These are phyloP conservation scores for Talaromyces liani DNA, from an alignment of 495 filamentous ascomycete species.

Conservation along the genomic window DNA sequence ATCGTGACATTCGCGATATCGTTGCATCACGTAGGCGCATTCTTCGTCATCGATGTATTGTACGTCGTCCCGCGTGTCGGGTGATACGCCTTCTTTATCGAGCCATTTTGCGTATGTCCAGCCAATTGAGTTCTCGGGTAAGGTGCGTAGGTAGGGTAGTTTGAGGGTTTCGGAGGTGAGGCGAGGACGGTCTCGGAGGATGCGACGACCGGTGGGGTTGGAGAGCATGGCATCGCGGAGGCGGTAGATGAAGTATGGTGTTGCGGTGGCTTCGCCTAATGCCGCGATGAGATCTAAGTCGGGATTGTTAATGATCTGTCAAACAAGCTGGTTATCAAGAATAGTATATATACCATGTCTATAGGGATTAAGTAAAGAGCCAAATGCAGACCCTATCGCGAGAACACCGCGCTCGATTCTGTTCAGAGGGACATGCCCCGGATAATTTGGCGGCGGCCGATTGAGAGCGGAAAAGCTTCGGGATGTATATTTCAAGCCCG, in stretches of 20 bases:
- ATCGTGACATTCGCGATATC: conserved; percentile 95
- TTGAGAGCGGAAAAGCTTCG: conserved; percentile 67
- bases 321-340: no score
- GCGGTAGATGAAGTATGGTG: conserved; percentile 90
- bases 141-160: conserved; percentile 58
- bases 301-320: neutral
- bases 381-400: conserved; percentile 74
- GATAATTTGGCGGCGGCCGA: conserved; percentile 68
- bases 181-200: conserved; percentile 82
- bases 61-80: conserved; percentile 76
- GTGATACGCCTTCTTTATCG: conserved; percentile 84
- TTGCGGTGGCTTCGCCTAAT: conserved; percentile 86
- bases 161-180: conserved; percentile 74
- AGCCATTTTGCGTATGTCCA: conserved; percentile 79
- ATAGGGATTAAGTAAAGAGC: conserved; percentile 70
- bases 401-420: conserved; percentile 66
- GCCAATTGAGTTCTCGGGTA: conserved; percentile 75
- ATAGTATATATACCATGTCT: conserved; percentile 62
- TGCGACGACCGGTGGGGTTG: conserved; percentile 76
- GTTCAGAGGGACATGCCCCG: conserved; percentile 86
- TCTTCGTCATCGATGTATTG: conserved; percentile 90
- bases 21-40: conserved; percentile 97
- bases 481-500: conserved; percentile 1
- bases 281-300: conserved; percentile 80
- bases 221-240: conserved; percentile 88